Conservation (phyloP, 2,329 filamentous ascomycete genomes). For the Orbilia brochopaga region DNA sequence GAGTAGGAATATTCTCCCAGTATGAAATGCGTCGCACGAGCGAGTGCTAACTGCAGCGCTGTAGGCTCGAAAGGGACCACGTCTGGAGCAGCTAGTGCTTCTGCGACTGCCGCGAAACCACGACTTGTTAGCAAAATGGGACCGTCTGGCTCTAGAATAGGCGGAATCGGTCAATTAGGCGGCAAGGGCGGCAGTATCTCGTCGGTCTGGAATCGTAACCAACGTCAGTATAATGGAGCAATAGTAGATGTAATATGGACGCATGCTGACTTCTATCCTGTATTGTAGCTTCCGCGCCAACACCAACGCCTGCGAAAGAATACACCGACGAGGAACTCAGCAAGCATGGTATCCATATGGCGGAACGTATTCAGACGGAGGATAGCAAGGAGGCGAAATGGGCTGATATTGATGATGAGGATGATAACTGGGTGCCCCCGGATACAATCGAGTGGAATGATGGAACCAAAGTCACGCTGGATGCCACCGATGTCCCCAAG, state of each 20-base stretch:
- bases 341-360: conserved; percentile 84
- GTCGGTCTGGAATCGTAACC: conserved; percentile 81
- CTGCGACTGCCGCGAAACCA: conserved; percentile 51
- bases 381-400: conserved; percentile 79
- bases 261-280: conserved; percentile 10
- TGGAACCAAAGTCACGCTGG: conserved; percentile 79
- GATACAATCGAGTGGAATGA: conserved; percentile 88
- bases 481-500: conserved; percentile 65
- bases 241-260: background rate
- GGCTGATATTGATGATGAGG: conserved; percentile 88
- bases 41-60: conserved; percentile 3
- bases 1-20: conserved; percentile 53
- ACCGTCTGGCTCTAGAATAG: conserved; percentile 50
- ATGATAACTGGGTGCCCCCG: conserved; percentile 79
- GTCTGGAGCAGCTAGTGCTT: conserved; percentile 23
- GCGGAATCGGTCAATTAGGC: conserved; percentile 39
- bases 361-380: conserved; percentile 76
- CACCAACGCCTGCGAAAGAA: conserved; percentile 73
- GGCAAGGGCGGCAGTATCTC: conserved; percentile 50
- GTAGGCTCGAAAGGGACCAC: conserved; percentile 39
- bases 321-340: conserved; percentile 86
- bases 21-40: conserved; percentile 2
- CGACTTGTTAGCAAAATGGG: conserved; percentile 53
- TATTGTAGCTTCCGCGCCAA: conserved; percentile 62
- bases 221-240: conserved; percentile 66